Conservation (phyloP, 306 rosid genomes). For the Begonia fuchsioides region DNA sequence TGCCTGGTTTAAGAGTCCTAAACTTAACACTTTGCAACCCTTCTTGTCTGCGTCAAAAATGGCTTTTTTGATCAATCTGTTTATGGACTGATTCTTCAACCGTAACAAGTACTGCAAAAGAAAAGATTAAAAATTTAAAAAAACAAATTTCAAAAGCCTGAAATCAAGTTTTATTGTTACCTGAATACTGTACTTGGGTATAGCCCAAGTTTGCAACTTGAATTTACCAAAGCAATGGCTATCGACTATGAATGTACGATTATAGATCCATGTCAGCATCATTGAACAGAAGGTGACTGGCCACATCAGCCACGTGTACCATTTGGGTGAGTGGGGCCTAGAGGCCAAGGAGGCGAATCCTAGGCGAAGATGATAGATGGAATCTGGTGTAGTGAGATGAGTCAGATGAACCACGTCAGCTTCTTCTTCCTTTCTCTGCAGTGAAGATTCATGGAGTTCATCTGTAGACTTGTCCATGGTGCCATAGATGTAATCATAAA, state of each 20-base stretch:
- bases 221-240: constrained; percentile 10
- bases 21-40: constrained; percentile 19
- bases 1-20: constrained; percentile 34
- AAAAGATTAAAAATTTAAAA: background rate
- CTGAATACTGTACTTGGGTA: constrained; percentile 19
- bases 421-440: constrained; percentile 10
- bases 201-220: constrained; percentile 21
- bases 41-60: constrained; percentile 23
- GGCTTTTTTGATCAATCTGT: constrained; percentile 20
- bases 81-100: constrained; percentile 15
- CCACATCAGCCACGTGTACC: constrained; percentile 20
- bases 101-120: constrained; percentile 12
- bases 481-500: constrained; percentile 21
- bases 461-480: constrained; percentile 20
- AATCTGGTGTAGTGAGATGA: constrained; percentile 22
- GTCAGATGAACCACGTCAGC: constrained; percentile 28
- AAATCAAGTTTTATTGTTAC: background rate
- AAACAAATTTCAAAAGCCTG: too few species aligned
- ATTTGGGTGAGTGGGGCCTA: constrained; percentile 11
- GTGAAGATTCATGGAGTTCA: constrained; percentile 6
- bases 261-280: constrained; percentile 11
- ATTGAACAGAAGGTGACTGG: constrained; percentile 24
- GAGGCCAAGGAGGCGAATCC: constrained; percentile 26
- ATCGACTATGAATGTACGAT: constrained; percentile 19
- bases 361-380: constrained; percentile 22